These are phyloP conservation scores for Aspergillus ibericus DNA, from an alignment of 2,329 filamentous ascomycete genomes.

Conservation along the genomic window DNA sequence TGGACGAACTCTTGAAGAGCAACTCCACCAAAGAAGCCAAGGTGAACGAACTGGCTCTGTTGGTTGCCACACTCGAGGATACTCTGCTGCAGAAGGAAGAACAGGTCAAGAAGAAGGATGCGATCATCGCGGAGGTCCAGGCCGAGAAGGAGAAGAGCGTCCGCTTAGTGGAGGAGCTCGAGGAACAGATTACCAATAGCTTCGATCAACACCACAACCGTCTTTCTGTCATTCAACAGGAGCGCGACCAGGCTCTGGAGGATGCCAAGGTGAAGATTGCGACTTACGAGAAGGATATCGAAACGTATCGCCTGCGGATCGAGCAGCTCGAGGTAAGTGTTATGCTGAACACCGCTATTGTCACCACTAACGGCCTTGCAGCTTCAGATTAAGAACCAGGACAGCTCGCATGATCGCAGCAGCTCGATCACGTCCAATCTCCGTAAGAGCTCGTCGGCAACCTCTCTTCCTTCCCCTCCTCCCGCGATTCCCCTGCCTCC, in stretches of 20 bases:
- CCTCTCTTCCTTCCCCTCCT: conserved; percentile 86
- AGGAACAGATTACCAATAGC: conserved; percentile 92
- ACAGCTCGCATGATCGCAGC: conserved; percentile 53
- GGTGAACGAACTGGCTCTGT: conserved; percentile 55
- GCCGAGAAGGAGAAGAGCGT: conserved; percentile 85
- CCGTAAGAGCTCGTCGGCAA: conserved; percentile 80
- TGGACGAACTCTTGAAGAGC: conserved; percentile 42
- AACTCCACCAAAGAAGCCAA: conserved; percentile 52
- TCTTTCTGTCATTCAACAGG: conserved; percentile 75
- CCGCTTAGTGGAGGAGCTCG: conserved; percentile 88
- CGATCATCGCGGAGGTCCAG: conserved; percentile 51
- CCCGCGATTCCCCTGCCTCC: conserved; percentile 95
- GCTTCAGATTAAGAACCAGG: conserved; percentile 46
- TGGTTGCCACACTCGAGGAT: conserved; percentile 50
- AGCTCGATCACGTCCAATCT: conserved; percentile 67
- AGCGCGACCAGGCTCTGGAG: conserved; percentile 73
- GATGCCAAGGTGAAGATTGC: conserved; percentile 68
- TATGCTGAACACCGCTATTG: background rate
- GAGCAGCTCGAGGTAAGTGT: conserved; percentile 70
- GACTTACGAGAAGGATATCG: conserved; percentile 67
- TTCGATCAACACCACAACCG: conserved; percentile 95
- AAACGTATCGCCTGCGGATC: conserved; percentile 56
- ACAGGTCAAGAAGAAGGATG: conserved; percentile 48
- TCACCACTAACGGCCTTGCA: conserved; percentile 23
- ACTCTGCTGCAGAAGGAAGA: conserved; percentile 46